Evolutionary conservation across 108 stramenopile genomes (phyloP).

Genomic region (Nitzschia sp.): DNA sequence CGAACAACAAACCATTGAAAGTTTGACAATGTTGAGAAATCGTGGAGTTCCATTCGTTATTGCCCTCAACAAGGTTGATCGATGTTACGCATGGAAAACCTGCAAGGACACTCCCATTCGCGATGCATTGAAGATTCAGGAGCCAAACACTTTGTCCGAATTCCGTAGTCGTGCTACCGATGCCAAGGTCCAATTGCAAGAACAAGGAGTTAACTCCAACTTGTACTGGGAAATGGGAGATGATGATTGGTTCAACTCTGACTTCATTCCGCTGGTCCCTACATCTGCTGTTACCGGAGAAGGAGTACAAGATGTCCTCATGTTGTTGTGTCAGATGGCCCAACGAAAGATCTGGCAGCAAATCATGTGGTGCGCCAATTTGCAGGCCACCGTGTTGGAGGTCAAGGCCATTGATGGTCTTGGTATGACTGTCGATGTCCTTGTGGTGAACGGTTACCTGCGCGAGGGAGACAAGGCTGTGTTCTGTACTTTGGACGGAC

Average conservation of each 20-base stretch:
- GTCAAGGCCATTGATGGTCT: slow-evolving; percentile 99
- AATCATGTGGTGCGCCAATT: slow-evolving; percentile 92
- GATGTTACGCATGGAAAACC: slow-evolving; percentile 97
- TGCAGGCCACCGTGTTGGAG: slow-evolving; percentile 96
- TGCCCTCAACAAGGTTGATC: slow-evolving; percentile 98
- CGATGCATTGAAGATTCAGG: slow-evolving; percentile 89
- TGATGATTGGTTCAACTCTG: slow-evolving; percentile 85
- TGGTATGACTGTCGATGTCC: slow-evolving; percentile 97
- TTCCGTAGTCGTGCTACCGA: slow-evolving; percentile 85
- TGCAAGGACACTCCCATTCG: slow-evolving; percentile 90
- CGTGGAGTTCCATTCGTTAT: slow-evolving; percentile 96
- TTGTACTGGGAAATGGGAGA: slow-evolving; percentile 99
- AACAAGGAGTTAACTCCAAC: slow-evolving; percentile 97
- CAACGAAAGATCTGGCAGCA: slow-evolving; percentile 89
- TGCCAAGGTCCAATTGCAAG: slow-evolving; percentile 85
- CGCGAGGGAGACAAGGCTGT: slow-evolving; percentile 95
- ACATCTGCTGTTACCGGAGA: slow-evolving; percentile 98
- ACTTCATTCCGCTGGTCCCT: slow-evolving; percentile 94
- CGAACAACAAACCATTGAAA: slow-evolving; percentile 99
- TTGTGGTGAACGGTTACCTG: slow-evolving; percentile 93
- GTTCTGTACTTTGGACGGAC: slow-evolving; percentile 96
- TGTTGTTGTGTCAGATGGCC: slow-evolving; percentile 90
- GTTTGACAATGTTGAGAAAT: slow-evolving; percentile 90
- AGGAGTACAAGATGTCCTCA: slow-evolving; percentile 96
- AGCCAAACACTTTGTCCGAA: slow-evolving; percentile 86